Conservation (phyloP, 192 early-diverging fungal species). For the Coemansia pectinata region DNA sequence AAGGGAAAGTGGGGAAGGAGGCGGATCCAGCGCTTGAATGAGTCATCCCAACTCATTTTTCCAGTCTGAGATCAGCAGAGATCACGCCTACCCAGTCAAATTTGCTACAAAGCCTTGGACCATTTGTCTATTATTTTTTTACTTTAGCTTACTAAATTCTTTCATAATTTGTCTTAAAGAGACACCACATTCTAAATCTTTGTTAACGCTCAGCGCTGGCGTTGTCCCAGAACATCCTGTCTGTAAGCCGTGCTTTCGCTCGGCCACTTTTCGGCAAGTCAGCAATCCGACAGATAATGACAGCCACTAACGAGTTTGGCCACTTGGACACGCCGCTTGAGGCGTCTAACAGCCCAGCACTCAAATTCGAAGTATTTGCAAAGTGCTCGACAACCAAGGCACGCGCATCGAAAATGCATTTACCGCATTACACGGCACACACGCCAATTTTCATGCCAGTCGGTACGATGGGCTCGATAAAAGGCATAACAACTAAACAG, state of each 20-base stretch:
- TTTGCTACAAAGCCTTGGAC: not conserved
- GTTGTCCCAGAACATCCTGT: not conserved
- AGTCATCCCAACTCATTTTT: not conserved
- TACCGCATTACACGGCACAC: conserved; percentile 81
- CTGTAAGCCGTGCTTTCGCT: not conserved
- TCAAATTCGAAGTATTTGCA: conserved; percentile 72
- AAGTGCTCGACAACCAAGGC: conserved; percentile 83
- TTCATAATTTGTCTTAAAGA: not conserved
- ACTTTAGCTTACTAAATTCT: not conserved
- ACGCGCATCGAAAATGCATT: conserved; percentile 66
- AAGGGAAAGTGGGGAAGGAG: not conserved
- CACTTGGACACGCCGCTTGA: conserved; percentile 36
- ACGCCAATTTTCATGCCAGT: conserved; percentile 91
- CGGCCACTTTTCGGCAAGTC: not conserved
- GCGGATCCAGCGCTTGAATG: not conserved
- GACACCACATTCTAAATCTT: not conserved
- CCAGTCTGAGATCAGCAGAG: not conserved
- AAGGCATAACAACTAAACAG: conserved; percentile 78
- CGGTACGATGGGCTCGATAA: conserved; percentile 81
- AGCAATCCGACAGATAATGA: conserved; percentile 27
- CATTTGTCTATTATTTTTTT: not conserved
- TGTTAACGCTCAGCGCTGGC: not conserved
- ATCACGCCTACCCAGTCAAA: not conserved
- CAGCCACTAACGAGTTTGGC: conserved; percentile 31
- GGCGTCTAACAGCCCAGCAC: conserved; percentile 58